Evolutionary conservation across 1,284 basidiomycete genomes (phyloP), one percentile per base, ranked within the genome.

Genomic region (Ustilago trichophora): DNA sequence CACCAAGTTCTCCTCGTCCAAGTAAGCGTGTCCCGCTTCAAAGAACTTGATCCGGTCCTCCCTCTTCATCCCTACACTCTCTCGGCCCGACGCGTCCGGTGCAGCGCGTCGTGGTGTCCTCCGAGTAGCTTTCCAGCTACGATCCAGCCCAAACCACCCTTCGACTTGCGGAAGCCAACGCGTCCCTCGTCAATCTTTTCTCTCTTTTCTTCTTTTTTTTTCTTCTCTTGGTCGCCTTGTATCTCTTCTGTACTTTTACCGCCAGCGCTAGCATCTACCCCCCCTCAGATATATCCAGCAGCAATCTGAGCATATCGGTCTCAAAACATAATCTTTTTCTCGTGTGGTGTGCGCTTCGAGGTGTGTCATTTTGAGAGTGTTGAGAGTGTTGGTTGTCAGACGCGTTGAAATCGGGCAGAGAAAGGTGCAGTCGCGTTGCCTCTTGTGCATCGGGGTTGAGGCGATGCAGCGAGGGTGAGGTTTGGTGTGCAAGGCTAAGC

Each of bases 1-100:
- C 43, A 86, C 85, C 83, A 86, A 86, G 83, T 86, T 84, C 84
- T 85, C 84, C 53, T 83, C 83, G 75, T 70, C 67, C 67, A 70
- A 70, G 67, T 70, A 70, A 65, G 32, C 53, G 59, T 24, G 13
- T 34, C 18, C 6, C 10, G 21, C 37, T 34, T 42, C 31, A 18
- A 8, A 18, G 18, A 46, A 51, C 34, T 31, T 38, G 35, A 34
- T 44, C 15, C 27, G 35, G 34, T 35, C 32, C 12, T 25, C 21
- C 27, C 34, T 12, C 22, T 42, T 44, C 25, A 16, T 48, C 19
- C 22, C 25, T 24, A 19, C 27, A 12, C 22, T n/a, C 9, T 33
- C 41, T 53, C 54, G 60, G 60, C 60, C 60, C 49, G 49, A 37
- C 60, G 49, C 60, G 53, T 53, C 57, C 37, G 49, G 54, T 53